phyloP scores from a whole-genome alignment of 495 filamentous ascomycete genomes.

The Apodospora peruviana region DNA sequence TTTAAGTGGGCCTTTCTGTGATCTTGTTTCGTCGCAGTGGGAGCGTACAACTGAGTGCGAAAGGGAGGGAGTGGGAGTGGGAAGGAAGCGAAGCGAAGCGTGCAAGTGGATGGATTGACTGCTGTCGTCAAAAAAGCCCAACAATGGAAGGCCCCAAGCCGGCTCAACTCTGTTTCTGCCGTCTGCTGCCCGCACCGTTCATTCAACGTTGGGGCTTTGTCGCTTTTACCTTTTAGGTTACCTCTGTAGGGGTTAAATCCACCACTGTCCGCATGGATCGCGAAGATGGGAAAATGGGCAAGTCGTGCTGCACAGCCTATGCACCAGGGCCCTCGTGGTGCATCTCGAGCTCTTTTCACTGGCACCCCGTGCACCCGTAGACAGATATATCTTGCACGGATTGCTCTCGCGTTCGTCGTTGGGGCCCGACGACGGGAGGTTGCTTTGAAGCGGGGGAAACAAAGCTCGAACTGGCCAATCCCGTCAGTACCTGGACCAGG shows the following conservation, averaged over 20 bases:
- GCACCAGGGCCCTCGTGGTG: too few species aligned
- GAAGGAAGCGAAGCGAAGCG: too few species aligned
- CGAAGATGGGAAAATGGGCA: too few species aligned
- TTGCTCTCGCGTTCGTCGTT: background rate
- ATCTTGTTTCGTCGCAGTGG: background rate
- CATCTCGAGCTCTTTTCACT: background rate
- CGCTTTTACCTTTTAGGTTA: too few species aligned
- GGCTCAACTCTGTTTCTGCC: constrained; percentile 3
- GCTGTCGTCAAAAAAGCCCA: constrained; percentile 4
- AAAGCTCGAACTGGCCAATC: constrained; percentile 3
- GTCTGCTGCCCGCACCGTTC: background rate
- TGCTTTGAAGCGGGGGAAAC: background rate
- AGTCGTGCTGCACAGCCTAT: background rate
- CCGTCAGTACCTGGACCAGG: background rate
- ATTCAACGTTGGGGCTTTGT: too few species aligned
- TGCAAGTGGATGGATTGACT: too few species aligned
- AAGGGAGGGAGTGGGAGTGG: too few species aligned
- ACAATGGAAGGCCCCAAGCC: background rate
- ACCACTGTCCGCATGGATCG: too few species aligned
- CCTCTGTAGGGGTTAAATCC: too few species aligned
- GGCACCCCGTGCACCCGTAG: background rate
- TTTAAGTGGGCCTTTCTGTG: constrained; percentile 25
- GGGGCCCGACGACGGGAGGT: background rate
- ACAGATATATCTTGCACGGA: background rate
- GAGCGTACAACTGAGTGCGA: too few species aligned